phyloP scores from a whole-genome alignment of 2,329 filamentous ascomycete genomes.

The Fusarium robinianum region DNA sequence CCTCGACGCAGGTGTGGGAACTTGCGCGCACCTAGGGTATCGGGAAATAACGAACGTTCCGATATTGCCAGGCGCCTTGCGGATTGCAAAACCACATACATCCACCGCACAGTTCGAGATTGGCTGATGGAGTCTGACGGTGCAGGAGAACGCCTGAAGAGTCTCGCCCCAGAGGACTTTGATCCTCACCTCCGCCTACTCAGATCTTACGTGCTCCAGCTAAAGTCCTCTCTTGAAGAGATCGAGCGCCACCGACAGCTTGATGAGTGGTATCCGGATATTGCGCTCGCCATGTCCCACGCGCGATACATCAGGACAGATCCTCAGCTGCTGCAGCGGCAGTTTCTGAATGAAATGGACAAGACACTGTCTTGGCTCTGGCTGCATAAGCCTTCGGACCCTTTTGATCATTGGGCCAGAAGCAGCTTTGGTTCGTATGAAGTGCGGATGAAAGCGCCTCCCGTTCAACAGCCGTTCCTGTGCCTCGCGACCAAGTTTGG shows the following conservation, averaged over 20 bases:
- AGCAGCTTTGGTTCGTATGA: constrained; percentile 40
- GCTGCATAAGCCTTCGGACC: constrained; percentile 32
- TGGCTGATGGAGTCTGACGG: constrained; percentile 36
- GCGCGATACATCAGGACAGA: constrained; percentile 37
- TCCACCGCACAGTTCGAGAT: constrained; percentile 43
- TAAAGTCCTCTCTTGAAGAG: constrained; percentile 41
- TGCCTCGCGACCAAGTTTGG: constrained; percentile 42
- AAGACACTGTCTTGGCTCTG: constrained; percentile 25
- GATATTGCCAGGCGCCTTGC: constrained; percentile 7
- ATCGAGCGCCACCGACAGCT: constrained; percentile 44
- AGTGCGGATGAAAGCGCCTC: constrained; percentile 37
- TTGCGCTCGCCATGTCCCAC: constrained; percentile 45
- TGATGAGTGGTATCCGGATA: constrained; percentile 47
- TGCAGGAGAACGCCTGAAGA: constrained; percentile 26
- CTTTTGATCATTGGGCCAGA: constrained; percentile 42
- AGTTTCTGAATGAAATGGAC: constrained; percentile 32
- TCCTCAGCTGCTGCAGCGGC: constrained; percentile 8
- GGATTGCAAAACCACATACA: constrained; percentile 38
- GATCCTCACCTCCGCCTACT: constrained; percentile 41
- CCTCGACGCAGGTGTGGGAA: constrained; percentile 19
- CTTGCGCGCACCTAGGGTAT: constrained; percentile 16
- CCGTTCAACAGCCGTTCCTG: constrained; percentile 39
- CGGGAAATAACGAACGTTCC: not conserved
- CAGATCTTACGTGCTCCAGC: constrained; percentile 41
- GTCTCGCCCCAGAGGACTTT: constrained; percentile 17